Conservation (phyloP, 192 early-diverging fungal genomes). For the Rhizoclosmatium sp. region DNA sequence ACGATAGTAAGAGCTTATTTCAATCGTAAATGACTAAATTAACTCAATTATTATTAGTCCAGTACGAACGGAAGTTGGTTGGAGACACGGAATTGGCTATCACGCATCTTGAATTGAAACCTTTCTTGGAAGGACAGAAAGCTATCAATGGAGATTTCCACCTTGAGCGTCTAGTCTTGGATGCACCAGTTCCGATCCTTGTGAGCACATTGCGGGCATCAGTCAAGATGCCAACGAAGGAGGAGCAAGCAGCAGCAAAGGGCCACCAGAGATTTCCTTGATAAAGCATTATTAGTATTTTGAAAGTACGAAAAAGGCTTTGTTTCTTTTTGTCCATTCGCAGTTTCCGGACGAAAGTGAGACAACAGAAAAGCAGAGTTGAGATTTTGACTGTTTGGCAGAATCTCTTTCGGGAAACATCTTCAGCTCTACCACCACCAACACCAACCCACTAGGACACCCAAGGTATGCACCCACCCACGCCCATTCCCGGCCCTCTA, state of each 20-base stretch:
- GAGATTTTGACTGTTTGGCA: no score
- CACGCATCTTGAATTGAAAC: not conserved
- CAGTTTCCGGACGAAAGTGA: no score
- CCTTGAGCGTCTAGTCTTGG: not conserved
- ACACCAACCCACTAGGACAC: no score
- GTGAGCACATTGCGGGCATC: conserved; percentile 3
- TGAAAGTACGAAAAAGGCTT: no score
- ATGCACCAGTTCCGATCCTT: not conserved
- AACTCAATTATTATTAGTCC: not conserved
- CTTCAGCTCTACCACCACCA: no score
- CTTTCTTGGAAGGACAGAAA: conserved; percentile 25
- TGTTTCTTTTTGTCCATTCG: no score
- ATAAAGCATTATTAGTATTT: no score
- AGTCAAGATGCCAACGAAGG: not conserved
- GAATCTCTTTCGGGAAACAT: no score
- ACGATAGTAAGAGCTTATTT: conserved; percentile 18
- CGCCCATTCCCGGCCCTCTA: no score
- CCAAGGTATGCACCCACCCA: no score
- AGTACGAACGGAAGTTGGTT: conserved; percentile 17
- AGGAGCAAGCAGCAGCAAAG: not conserved
- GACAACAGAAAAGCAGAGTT: no score
- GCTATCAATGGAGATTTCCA: conserved; percentile 20
- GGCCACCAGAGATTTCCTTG: not conserved
- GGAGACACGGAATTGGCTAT: conserved; percentile 7
- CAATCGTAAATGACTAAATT: not conserved